Percentiles rank a stretch among this genome's conserved stretches.
Conservation (phyloP, 2,329 filamentous ascomycete species). For the Colletotrichum sp. region DNA sequence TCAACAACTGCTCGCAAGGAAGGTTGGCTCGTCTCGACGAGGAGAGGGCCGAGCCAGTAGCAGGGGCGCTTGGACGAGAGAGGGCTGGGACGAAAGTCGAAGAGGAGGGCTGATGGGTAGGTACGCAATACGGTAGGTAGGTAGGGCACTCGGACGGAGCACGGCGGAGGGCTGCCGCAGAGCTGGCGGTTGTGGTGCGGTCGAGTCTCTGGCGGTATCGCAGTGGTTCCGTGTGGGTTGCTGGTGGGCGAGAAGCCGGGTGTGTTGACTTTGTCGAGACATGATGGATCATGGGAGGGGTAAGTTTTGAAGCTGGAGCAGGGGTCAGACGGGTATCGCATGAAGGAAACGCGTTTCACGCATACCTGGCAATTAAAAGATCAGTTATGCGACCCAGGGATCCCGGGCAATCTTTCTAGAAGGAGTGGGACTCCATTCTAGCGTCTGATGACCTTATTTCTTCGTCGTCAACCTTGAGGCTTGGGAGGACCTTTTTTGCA, state of each 20-base stretch:
- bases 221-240: background rate
- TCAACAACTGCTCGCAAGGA: background rate
- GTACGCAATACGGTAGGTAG: background rate
- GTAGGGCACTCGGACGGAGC: conserved; percentile 4
- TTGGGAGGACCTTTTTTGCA: background rate
- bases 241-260: background rate
- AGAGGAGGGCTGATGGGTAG: background rate
- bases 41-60: conserved; percentile 13
- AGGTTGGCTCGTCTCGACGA: background rate
- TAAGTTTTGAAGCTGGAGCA: conserved; percentile 8
- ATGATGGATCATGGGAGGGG: conserved; percentile 5
- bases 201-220: background rate
- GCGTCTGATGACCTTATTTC: conserved; percentile 23
- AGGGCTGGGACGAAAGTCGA: conserved; percentile 4
- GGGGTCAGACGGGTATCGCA: conserved; percentile 37
- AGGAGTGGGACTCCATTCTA: conserved; percentile 38
- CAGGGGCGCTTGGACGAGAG: conserved; percentile 1
- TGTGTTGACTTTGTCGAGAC: conserved; percentile 15
- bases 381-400: conserved; percentile 45
- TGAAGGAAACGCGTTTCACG: conserved; percentile 49
- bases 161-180: background rate
- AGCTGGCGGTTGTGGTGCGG: background rate
- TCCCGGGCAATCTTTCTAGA: conserved; percentile 38
- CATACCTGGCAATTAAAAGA: conserved; percentile 52
- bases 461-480: conserved; percentile 1